phyloP scores from a whole-genome alignment of 306 rosid genomes.

The Sophora flavescens region DNA sequence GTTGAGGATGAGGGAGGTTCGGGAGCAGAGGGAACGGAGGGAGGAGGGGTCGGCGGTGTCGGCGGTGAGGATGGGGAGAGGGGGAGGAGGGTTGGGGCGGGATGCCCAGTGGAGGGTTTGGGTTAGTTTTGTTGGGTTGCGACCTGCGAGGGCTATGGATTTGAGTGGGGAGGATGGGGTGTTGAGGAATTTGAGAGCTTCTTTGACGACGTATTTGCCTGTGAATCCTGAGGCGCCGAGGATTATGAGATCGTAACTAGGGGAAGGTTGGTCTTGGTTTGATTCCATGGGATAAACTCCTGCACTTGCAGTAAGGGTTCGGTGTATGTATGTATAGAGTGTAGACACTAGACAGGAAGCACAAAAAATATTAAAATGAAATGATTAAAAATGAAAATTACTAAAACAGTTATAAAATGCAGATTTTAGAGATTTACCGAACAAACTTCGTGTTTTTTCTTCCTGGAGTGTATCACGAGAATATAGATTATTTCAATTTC shows the following conservation, averaged over 20 bases:
- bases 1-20: constrained; percentile 73
- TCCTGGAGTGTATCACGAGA: too few species aligned
- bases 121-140: constrained; percentile 62
- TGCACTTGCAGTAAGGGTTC: too few species aligned
- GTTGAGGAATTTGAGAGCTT: constrained; percentile 79
- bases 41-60: constrained; percentile 68
- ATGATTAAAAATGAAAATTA: too few species aligned
- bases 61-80: constrained; percentile 65
- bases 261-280: not conserved
- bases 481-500: too few species aligned
- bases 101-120: constrained; percentile 78
- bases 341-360: too few species aligned
- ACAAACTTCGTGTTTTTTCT: too few species aligned
- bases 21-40: constrained; percentile 68
- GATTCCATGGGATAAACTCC: constrained; percentile 20
- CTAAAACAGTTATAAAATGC: too few species aligned
- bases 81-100: constrained; percentile 60
- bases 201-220: constrained; percentile 75
- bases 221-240: constrained; percentile 93
- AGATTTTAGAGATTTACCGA: too few species aligned
- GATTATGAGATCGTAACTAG: constrained; percentile 64
- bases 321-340: too few species aligned
- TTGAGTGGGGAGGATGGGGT: constrained; percentile 63
- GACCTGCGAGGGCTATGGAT: constrained; percentile 83
- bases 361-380: too few species aligned